Evolutionary conservation across 2,329 filamentous ascomycete genomes (phyloP).

Genomic region (Dothideomycetes sp.): DNA sequence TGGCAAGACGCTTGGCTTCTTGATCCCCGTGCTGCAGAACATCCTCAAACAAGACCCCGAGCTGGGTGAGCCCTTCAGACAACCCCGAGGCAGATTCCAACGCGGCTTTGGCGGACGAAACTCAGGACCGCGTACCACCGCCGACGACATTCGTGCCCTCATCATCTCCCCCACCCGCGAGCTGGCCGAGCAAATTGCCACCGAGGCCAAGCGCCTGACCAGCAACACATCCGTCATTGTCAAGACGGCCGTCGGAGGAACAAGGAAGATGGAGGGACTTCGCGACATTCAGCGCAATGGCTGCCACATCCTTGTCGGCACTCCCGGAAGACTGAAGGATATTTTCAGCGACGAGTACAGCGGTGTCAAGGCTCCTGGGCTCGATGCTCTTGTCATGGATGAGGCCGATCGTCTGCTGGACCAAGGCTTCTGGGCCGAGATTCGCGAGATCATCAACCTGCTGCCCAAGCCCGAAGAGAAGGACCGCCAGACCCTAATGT

Average conservation of each 20-base stretch:
- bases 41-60: slow-evolving; percentile 57
- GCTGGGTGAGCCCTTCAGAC: slow-evolving; percentile 41
- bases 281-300: slow-evolving; percentile 59
- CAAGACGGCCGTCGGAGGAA: slow-evolving; percentile 83
- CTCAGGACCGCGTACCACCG: slow-evolving; percentile 37
- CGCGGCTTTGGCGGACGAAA: slow-evolving; percentile 38
- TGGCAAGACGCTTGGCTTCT: slow-evolving; percentile 90
- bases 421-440: slow-evolving; percentile 43
- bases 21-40: slow-evolving; percentile 74
- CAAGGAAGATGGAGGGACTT: slow-evolving; percentile 63
- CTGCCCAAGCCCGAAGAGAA: slow-evolving; percentile 56
- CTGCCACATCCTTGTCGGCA: slow-evolving; percentile 84
- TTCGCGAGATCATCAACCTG: slow-evolving; percentile 37
- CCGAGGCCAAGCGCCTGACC: slow-evolving; percentile 63
- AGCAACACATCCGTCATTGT: slow-evolving; percentile 57
- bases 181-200: slow-evolving; percentile 55
- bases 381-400: slow-evolving; percentile 53
- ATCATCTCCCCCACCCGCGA: slow-evolving; percentile 56
- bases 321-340: slow-evolving; percentile 79
- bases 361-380: slow-evolving; percentile 54
- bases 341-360: slow-evolving; percentile 58
- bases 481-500: slow-evolving; percentile 82
- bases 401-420: slow-evolving; percentile 61
- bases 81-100: not conserved
- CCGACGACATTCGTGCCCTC: slow-evolving; percentile 49